Base-by-base conservation (phyloP, 495 filamentous ascomycete species). In the Mytilinidion resinicola region DNA sequence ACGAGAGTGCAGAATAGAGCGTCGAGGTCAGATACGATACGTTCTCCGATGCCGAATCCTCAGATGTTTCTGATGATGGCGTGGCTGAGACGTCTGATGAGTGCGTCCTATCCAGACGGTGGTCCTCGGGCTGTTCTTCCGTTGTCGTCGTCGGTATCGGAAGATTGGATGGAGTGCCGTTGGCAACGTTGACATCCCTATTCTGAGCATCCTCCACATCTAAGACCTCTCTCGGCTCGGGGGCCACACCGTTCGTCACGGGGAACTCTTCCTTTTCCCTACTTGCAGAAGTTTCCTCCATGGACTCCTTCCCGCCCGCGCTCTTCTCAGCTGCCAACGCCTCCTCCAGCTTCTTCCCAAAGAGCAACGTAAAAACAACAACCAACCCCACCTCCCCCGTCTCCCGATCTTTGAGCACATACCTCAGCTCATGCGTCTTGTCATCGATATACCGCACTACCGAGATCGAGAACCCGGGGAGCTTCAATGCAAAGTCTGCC, bases 381-480 rank as follows among this genome's bases (percentile, higher is more conserved):
- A 66, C 64, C 30, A 73, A 68, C 15, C 64, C 65, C 12, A 73
- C 64, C 9, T 71, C 71, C 1, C 61, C 68, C 11, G 62, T 73
- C 30, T 33, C 39, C 12, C 67, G 41, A 47, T 73, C 67, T 63
- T 73, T 73, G 42, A 72, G 64, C 41, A 73, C 70, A 54, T 65
- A 73, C 1, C 71, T 56, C 55, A 73, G 41, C 21, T 53, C 35
- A 58, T 73, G 71, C 17, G 68, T 72, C 53, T 73, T 72, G 37
- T 70, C 62, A 52, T 71, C 70, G 34, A 73, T 70, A 46, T 73
- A 71, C 52, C 67, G 65, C 15, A 67, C 63, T 1, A 72, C 65
- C 12, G 56, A 62, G 36, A 72, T 68, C 4, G 62, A 65, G 47
- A 73, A 69, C 5, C 71, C 71, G 0, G 71, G 71, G 10, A 73